Base-by-base conservation (phyloP, 2,329 filamentous ascomycete genomes). In the Xylariaceae sp. region DNA sequence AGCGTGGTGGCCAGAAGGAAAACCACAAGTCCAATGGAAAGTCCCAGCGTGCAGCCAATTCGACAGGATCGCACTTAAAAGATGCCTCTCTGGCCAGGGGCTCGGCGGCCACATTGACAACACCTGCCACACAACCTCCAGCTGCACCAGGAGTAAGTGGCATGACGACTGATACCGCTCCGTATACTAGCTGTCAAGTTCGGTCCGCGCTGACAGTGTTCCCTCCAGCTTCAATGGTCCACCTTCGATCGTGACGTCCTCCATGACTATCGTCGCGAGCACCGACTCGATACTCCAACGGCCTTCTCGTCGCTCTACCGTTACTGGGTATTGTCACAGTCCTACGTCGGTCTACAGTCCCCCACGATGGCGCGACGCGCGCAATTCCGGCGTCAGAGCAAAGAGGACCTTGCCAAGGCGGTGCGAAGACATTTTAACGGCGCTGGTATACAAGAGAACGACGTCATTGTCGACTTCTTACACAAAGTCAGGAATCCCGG, bases 361-460 rank as follows among this genome's bases (percentile, higher is more conserved):
- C 89, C 89, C 4, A 92, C 88, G 23, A 91, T 92, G 85, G 84
- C 86, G 49, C 78, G 87, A 59, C 82, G 80, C 66, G 84, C 83
- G 65, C 78, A 84, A 51, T 80, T 85, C 68, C 78, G 86, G 55
- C 80, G 88, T 57, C 86, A 92, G 71, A 83, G 82, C 68, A 89
- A 89, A 71, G 86, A 90, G 44, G 82, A 89, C 65, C 78, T 95
- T 57, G 88, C 88, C 7, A 80, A 85, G 65, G 81, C 84, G 1
- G 88, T 92, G 53, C 81, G 89, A 64, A 92, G 91, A 72, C 89
- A 94, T 74, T 94, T 94, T 76, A 94, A 94, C 71, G 85, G 84
- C 39, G 80, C 89, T 65, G 88, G 88, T 13, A 84, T 93, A 47
- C 87, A 86, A 64, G 90, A 95, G 76, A 91, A 87, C 70, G 90